Base-by-base conservation (phyloP, 352 stramenopile species). In the Proteromonas lacertae region DNA sequence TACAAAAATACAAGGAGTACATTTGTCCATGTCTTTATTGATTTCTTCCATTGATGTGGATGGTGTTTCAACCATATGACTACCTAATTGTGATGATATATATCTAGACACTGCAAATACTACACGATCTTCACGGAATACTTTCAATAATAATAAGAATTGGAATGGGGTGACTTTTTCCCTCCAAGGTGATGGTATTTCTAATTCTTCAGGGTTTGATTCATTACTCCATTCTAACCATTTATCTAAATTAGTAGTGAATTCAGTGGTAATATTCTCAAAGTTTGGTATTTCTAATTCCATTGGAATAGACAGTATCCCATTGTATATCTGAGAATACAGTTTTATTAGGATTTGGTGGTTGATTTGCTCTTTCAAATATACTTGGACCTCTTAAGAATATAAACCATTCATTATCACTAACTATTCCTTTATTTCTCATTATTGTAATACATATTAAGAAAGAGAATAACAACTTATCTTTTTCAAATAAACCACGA, bases 401-500 rank as follows among this genome's bases (percentile, higher is more conserved):
- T 7, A 86, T 49, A 5, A 56, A 72, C 68, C 75, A 90, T 46
- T 89, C 73, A 6, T 38, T 17, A 18, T 36, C 39, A 16, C 56
- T 56, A 37, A 80, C 75, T 26, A 60, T 56, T 7, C 55, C 57
- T 0, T 60, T 51, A 43, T 86, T 46, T 8, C 78, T 49, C 42
- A 88, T 50, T 42, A 90, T 90, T 48, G 86, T 73, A 51, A 80
- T 81, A 52, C 67, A 84, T 29, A 90, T 86, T 28, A 84, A 61
- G 44, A 78, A 72, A 4, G 68, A 75, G 52, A 89, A 90, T 26
- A 90, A 55, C 13, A 82, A 54, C 42, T 90, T 89, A 25, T 60
- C 46, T 31, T 52, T 42, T 30, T 88, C 74, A 45, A 90, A 90
- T 18, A 90, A 56, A 0, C 75, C 75, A 14, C 75, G 60, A 41